Base-by-base conservation (phyloP, 2,329 filamentous ascomycete species). In the Aspergillus novofumigatus region DNA sequence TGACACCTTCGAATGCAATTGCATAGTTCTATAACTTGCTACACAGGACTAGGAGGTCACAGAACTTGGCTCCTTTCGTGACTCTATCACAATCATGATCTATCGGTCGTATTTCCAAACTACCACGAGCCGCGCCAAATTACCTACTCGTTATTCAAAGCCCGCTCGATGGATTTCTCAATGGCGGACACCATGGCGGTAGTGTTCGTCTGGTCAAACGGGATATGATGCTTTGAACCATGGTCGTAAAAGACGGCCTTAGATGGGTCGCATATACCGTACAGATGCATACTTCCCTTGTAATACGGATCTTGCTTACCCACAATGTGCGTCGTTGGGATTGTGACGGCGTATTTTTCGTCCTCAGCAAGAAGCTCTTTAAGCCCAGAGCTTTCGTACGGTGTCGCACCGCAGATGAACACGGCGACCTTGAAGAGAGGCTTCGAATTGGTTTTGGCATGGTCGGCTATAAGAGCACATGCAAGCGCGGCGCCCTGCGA, bases 281-380 rank as follows among this genome's bases (percentile, higher is more conserved):
- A 68, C 50, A 77, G 55, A 49, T 65, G 64, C 62, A 74, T 56
- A 6, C 69, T 59, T 25, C 67, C 56, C 2, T 64, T 48, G 52
- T 69, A 72, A 35, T 74, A 51, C 10, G 65, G 55, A 66, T 77
- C 75, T 61, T 69, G 64, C 49, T 62, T 67, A 0, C 75, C 75
- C 20, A 74, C 72, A 8, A 77, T 68, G 67, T 77, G 70, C 11
- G 72, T 69, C 17, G 75, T 76, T 3, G 72, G 73, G 26, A 77
- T 75, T n/a, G 42, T 54, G 35, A 72, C 62, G 10, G 60, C 57
- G 42, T 63, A 66, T n/a, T 52, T 59, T 56, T 59, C 51, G 38
- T 57, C 54, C 14, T 49, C 25, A 11, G 53, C 45, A 28, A 69
- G 41, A 23, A 56, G 42, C 54, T 61, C 55, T 54, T 58, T 47